Conservation (phyloP, 805 yeast species). For the Wickerhamomyces kurtzmanii region DNA sequence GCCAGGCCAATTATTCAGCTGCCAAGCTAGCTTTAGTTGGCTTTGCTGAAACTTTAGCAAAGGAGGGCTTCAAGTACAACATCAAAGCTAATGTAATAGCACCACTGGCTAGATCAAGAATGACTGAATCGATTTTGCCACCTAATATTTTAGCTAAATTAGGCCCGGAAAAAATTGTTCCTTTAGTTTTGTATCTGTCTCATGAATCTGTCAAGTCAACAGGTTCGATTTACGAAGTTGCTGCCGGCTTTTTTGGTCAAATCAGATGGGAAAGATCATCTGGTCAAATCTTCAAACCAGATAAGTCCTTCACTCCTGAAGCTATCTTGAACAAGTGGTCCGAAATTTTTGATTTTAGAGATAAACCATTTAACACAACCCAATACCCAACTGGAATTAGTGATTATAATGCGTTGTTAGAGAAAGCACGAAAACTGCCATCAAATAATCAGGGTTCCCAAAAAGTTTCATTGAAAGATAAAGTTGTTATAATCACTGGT, state of each 20-base stretch:
- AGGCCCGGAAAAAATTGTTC: slow-evolving; percentile 86
- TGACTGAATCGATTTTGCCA: slow-evolving; percentile 89
- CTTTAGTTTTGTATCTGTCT: slow-evolving; percentile 73
- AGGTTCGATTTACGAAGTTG: slow-evolving; percentile 82
- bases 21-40: slow-evolving; percentile 90
- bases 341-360: slow-evolving; percentile 54
- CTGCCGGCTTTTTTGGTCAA: slow-evolving; percentile 89
- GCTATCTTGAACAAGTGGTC: slow-evolving; percentile 62
- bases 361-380: slow-evolving; percentile 39
- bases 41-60: slow-evolving; percentile 87
- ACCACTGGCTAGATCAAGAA: slow-evolving; percentile 90
- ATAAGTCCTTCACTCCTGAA: slow-evolving; percentile 72
- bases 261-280: slow-evolving; percentile 92
- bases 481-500: slow-evolving; percentile 89
- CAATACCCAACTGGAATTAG: slow-evolving; percentile 67
- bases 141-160: slow-evolving; percentile 72
- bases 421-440: slow-evolving; percentile 39
- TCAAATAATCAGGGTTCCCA: slow-evolving; percentile 48
- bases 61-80: slow-evolving; percentile 83
- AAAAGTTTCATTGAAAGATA: slow-evolving; percentile 57
- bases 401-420: slow-evolving; percentile 57
- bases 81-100: slow-evolving; percentile 83
- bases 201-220: slow-evolving; percentile 55
- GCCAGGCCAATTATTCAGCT: slow-evolving; percentile 92
- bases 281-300: slow-evolving; percentile 79